Evolutionary conservation across 257 asterid species (phyloP).

Genomic region (Nicotiana otophora): DNA sequence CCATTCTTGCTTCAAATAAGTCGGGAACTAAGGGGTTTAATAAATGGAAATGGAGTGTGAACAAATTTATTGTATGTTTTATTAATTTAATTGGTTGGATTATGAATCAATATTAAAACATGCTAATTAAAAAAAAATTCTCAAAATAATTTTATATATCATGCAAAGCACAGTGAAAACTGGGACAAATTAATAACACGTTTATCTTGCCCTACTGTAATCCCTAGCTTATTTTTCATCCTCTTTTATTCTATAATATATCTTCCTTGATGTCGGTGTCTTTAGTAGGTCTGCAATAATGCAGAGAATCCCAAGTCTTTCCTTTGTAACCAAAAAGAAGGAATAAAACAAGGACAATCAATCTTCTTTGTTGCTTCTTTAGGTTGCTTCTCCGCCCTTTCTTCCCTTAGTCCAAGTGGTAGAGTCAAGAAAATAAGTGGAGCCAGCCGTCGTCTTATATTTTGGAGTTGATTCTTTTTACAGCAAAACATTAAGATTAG

Average conservation of each 20-base stretch:
- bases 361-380: background rate
- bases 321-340: background rate
- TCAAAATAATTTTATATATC: no score
- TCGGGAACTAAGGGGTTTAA: background rate
- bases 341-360: background rate
- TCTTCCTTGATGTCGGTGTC: background rate
- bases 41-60: background rate
- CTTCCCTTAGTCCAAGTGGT: background rate
- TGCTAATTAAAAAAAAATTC: no score
- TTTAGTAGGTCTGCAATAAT: background rate
- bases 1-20: background rate
- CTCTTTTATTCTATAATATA: background rate
- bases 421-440: background rate
- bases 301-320: background rate
- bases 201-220: background rate
- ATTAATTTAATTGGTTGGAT: background rate
- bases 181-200: background rate
- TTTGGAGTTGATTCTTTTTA: background rate
- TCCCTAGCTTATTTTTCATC: background rate
- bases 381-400: slow-evolving; percentile 1
- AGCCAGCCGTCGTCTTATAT: background rate
- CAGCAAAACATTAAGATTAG: background rate
- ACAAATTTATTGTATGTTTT: background rate
- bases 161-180: no score
- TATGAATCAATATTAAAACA: background rate